phyloP scores from a whole-genome alignment of 345 rosid species.

The Anacardium occidentale region DNA sequence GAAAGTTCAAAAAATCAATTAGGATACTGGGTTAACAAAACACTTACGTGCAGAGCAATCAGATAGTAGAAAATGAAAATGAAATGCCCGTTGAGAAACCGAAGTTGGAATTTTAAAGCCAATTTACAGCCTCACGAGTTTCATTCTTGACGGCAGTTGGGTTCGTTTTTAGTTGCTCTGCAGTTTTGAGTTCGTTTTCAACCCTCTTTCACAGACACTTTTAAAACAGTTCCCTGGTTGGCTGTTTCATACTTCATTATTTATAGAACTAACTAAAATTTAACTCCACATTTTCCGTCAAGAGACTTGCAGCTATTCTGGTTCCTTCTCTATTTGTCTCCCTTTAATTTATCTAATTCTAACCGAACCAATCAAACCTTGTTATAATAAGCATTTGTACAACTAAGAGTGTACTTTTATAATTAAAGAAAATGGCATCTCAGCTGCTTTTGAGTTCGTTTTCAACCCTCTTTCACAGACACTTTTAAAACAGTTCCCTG shows the following conservation, averaged over 20 bases:
- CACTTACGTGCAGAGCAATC: slow-evolving; percentile 27
- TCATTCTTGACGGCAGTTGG: no score
- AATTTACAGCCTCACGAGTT: neutral
- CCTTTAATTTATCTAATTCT: neutral
- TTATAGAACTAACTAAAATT: neutral
- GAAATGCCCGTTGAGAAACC: slow-evolving; percentile 26
- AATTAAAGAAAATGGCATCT: no score
- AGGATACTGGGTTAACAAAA: no score
- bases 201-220: neutral
- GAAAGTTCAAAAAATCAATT: slow-evolving; percentile 12
- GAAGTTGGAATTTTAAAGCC: slow-evolving; percentile 29
- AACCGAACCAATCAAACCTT: no score
- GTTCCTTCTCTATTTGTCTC: neutral
- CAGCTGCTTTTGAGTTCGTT: neutral
- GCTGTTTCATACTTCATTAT: neutral
- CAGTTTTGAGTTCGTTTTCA: neutral
- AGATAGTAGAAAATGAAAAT: slow-evolving; percentile 30
- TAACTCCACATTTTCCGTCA: neutral
- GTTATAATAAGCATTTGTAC: no score
- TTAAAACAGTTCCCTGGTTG: neutral
- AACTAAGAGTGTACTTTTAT: no score
- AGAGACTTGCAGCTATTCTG: neutral
- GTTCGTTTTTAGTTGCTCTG: slow-evolving; percentile 1
- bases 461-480: neutral
- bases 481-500: neutral